Conservation (phyloP, 768 basidiomycete genomes). For the Rickenella mellea region DNA sequence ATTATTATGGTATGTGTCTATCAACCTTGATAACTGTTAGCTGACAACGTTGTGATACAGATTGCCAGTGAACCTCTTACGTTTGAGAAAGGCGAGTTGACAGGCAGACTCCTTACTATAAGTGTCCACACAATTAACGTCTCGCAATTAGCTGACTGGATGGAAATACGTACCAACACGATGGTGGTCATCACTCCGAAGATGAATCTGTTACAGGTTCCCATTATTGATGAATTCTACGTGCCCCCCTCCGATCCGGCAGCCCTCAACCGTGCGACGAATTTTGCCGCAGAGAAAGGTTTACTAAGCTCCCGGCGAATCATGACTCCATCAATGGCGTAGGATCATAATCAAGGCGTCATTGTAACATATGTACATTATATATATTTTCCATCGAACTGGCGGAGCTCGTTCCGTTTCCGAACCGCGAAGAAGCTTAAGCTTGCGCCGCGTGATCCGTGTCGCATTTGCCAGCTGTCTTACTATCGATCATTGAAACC, state of each 20-base stretch:
- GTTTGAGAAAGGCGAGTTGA: conserved; percentile 73
- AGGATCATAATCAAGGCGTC: no score
- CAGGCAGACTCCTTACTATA: conserved; percentile 4
- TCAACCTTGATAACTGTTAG: conserved; percentile 8
- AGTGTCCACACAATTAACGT: neutral
- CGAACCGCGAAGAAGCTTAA: no score
- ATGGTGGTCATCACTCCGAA: conserved; percentile 94
- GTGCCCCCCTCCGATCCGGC: conserved; percentile 81
- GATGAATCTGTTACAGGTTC: conserved; percentile 91
- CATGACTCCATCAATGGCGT: neutral
- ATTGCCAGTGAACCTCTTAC: conserved; percentile 92
- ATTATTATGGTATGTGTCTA: conserved; percentile 68
- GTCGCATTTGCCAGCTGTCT: no score
- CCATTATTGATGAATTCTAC: conserved; percentile 89
- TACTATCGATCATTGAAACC: no score
- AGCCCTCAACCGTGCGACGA: conserved; percentile 55
- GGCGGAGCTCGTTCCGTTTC: no score
- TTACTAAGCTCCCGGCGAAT: conserved; percentile 35
- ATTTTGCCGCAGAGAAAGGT: conserved; percentile 86
- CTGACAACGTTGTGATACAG: conserved; percentile 20
- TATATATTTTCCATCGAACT: no score
- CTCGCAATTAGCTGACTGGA: conserved; percentile 74
- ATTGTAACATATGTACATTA: no score
- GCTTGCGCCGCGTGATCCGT: no score
- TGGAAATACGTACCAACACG: conserved; percentile 95